Evolutionary conservation across 2,329 filamentous ascomycete species (phyloP).

Genomic region (Apiospora koreana): DNA sequence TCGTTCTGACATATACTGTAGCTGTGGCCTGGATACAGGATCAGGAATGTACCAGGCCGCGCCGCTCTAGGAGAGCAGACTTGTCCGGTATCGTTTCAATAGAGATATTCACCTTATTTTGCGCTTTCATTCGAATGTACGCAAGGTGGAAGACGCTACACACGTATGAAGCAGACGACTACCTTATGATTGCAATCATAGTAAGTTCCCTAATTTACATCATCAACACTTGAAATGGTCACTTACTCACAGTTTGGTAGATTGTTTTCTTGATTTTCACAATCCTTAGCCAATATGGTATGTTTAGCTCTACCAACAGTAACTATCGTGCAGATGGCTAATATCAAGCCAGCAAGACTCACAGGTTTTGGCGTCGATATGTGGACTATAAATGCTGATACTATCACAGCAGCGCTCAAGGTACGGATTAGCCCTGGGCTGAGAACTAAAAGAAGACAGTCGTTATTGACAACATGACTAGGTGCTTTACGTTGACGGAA

Average conservation of each 20-base stretch:
- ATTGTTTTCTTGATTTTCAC: conserved; percentile 34
- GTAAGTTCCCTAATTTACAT: conserved; percentile 24
- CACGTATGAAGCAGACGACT: conserved; percentile 39
- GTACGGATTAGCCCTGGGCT: conserved; percentile 18
- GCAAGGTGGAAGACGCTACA: conserved; percentile 34
- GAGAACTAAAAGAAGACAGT: not conserved
- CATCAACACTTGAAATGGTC: too few relatives aligned
- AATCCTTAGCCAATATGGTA: conserved; percentile 34
- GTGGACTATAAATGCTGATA: conserved; percentile 33
- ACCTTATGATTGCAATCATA: conserved; percentile 37
- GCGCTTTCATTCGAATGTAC: conserved; percentile 38
- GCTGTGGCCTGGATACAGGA: conserved; percentile 34
- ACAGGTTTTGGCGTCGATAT: conserved; percentile 38
- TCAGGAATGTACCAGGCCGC: conserved; percentile 33
- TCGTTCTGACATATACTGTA: conserved; percentile 13
- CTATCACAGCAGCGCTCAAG: conserved; percentile 32
- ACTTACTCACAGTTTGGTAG: not conserved
- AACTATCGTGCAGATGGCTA: not conserved
- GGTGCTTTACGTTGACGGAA: conserved; percentile 36
- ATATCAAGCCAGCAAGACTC: conserved; percentile 25
- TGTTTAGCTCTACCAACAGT: not conserved
- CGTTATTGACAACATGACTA: conserved; percentile 13
- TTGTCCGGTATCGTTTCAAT: conserved; percentile 38
- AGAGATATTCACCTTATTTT: conserved; percentile 36
- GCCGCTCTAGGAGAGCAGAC: conserved; percentile 31